Percentiles rank a stretch among this genome's conserved stretches.
These are phyloP conservation scores for Tolypocladium ophioglossoides DNA, from an alignment of 2,329 filamentous ascomycete genomes.

Conservation along the genomic window DNA sequence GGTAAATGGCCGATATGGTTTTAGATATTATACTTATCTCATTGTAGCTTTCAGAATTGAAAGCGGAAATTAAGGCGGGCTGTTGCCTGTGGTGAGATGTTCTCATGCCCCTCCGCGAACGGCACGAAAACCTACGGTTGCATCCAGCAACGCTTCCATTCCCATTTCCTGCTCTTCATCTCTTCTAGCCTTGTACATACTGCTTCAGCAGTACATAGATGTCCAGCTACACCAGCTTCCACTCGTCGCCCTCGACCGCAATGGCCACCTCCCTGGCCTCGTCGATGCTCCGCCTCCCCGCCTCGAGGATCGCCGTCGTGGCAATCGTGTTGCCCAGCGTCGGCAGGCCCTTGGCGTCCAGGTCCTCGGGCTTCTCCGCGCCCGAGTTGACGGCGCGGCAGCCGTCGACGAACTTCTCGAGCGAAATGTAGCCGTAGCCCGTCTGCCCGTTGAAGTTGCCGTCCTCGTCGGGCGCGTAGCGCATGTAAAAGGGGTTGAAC, in stretches of 20 bases:
- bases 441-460: conserved; percentile 88
- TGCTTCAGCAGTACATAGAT: no score
- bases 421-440: conserved; percentile 87
- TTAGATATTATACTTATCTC: neutral
- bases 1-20: neutral
- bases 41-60: no score
- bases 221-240: conserved; percentile 46
- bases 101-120: neutral
- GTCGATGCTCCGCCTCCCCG: conserved; percentile 74
- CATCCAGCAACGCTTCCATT: neutral
- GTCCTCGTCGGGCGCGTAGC: conserved; percentile 87
- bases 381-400: conserved; percentile 70
- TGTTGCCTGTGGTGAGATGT: neutral
- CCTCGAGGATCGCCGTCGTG: conserved; percentile 85
- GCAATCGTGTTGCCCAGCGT: conserved; percentile 84
- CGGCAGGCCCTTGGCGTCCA: conserved; percentile 72
- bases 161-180: neutral
- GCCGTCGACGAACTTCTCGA: conserved; percentile 92
- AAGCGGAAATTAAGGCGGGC: neutral
- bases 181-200: no score
- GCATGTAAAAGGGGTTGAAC: conserved; percentile 95
- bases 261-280: conserved; percentile 73
- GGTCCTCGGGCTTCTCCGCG: conserved; percentile 57
- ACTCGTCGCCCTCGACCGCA: conserved; percentile 50
- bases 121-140: neutral